A percentile compares a stretch with the other conserved stretches of the same genome.
Evolutionary conservation across 306 rosid species (phyloP).

Genomic region (Glycine soja): DNA sequence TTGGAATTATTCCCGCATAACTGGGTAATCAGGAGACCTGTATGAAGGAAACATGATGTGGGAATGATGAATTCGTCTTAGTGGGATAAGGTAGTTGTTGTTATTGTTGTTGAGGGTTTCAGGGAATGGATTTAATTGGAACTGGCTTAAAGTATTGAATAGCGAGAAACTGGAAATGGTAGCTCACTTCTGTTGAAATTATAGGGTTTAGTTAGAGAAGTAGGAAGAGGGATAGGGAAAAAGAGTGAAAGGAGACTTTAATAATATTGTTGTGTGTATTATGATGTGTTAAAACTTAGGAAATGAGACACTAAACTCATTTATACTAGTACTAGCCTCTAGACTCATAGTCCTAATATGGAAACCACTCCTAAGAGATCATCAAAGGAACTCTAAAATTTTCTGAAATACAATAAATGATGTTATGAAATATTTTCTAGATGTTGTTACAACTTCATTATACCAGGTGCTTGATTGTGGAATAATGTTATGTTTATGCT

Average conservation of each 20-base stretch:
- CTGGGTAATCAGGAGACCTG: not conserved
- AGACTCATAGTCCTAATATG: not conserved
- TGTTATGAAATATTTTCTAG: not conserved
- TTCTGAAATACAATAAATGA: not conserved
- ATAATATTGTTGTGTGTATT: not conserved
- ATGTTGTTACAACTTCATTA: too few species aligned
- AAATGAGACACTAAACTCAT: not conserved
- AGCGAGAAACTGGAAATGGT: slow-evolving; percentile 9
- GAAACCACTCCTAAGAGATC: not conserved
- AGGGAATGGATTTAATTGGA: slow-evolving; percentile 15
- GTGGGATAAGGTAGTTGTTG: not conserved
- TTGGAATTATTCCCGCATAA: not conserved
- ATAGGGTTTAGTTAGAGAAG: not conserved
- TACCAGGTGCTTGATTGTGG: too few species aligned
- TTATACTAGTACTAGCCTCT: not conserved
- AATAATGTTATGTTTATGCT: not conserved
- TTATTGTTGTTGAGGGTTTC: not conserved
- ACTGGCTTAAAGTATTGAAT: slow-evolving; percentile 17
- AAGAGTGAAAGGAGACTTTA: not conserved
- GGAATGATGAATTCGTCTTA: not conserved
- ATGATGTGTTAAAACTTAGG: not conserved
- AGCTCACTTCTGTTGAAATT: not conserved
- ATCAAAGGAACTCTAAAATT: not conserved
- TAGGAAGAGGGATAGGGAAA: not conserved
- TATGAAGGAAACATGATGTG: not conserved